These are phyloP conservation scores for Colletotrichum sp. DNA, from an alignment of 2,329 filamentous ascomycete species.

Conservation along the genomic window DNA sequence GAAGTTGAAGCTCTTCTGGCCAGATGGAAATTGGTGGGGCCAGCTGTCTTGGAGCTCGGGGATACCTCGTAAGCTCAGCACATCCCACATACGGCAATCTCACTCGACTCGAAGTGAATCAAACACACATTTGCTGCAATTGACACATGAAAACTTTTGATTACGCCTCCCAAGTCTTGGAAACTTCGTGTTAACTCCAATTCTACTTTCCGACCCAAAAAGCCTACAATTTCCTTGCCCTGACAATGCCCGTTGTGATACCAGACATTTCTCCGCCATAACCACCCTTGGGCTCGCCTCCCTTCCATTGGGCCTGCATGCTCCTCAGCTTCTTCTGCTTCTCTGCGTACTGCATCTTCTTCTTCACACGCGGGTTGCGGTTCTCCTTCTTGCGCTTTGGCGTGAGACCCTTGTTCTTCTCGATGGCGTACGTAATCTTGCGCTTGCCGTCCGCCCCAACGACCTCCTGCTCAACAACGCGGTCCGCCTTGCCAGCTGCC, in stretches of 20 bases:
- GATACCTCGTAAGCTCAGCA: background rate
- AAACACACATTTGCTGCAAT: background rate
- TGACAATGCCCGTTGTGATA: slow-evolving; percentile 92
- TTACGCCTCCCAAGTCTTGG: background rate
- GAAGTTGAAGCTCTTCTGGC: slow-evolving; percentile 9
- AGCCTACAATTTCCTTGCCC: slow-evolving; percentile 84
- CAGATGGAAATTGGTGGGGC: slow-evolving; percentile 12
- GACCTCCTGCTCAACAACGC: slow-evolving; percentile 68
- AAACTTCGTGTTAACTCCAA: background rate
- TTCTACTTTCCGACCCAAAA: slow-evolving; percentile 17
- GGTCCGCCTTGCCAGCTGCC: slow-evolving; percentile 66
- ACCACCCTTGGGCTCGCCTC: slow-evolving; percentile 80
- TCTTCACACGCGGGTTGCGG: slow-evolving; percentile 95
- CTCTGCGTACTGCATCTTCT: slow-evolving; percentile 93
- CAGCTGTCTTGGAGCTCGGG: slow-evolving; percentile 1
- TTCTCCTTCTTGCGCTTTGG: slow-evolving; percentile 93
- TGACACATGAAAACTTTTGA: background rate
- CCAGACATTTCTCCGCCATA: slow-evolving; percentile 93
- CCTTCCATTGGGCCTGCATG: slow-evolving; percentile 85
- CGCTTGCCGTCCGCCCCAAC: slow-evolving; percentile 86
- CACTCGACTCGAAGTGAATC: background rate
- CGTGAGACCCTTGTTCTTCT: slow-evolving; percentile 96
- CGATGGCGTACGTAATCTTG: slow-evolving; percentile 90
- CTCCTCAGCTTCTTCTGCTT: slow-evolving; percentile 97
- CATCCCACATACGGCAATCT: background rate